Base-by-base conservation (phyloP, 352 stramenopile species). In the Phytopythium cucurbitacearum region DNA sequence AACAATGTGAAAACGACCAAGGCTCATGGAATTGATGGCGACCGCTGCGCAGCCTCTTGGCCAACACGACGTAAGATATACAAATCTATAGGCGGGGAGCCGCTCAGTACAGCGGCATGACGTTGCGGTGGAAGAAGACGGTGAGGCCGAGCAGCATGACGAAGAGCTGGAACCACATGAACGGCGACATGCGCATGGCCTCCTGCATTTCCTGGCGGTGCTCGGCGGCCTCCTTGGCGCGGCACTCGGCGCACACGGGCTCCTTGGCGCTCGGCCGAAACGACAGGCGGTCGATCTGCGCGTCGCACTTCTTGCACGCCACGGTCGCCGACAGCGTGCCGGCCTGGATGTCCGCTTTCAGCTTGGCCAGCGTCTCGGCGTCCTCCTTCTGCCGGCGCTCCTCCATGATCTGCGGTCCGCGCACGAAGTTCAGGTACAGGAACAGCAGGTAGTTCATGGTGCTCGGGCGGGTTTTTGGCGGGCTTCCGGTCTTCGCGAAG, bases 301-400 rank as follows among this genome's bases (percentile, higher is more conserved):
- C 58, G 51, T 91, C 81, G 64, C 81, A 91, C 60, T 88, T 91
- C 65, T 91, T 91, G 67, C 80, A 91, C 15, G 67, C 83, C 47
- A 68, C 75, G 50, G 71, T 67, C 34, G 62, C 60, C 38, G 61
- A 40, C 47, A 76, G 56, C 53, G 81, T 78, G 38, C 76, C 78
- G 40, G 65, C 73, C n/a, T 71, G 62, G 50, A 73, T 71, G 57
- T 88, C 69, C 3, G 64, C 62, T 39, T 81, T 67, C 38, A 84
- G 65, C 57, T 78, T 62, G 32, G 57, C 66, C 40, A 65, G 58
- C 13, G 68, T 68, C 49, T 77, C 77, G 39, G 65, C 69, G 43
- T 86, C 75, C 51, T 86, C 71, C 61, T 85, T 73, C 59, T 73
- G 56, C 10, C 54, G 62, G 28, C 73, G 62, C 55, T 80, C 71